A percentile compares a stretch with the other conserved stretches of the same genome.
These are phyloP conservation scores for Globisporangium canariense DNA, from an alignment of 352 stramenopile genomes.

Conservation along the genomic window DNA sequence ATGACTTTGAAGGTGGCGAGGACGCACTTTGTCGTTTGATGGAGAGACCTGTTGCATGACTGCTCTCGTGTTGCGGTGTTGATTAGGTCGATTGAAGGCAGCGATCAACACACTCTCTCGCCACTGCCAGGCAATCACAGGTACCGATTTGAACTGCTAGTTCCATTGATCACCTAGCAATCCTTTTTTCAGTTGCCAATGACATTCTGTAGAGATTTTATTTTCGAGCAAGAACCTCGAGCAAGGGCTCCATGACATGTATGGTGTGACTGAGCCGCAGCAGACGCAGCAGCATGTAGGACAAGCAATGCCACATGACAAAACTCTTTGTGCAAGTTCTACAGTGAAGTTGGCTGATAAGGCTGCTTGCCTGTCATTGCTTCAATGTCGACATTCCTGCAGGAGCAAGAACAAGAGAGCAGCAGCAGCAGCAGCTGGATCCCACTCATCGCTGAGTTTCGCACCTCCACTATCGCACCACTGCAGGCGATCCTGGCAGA, in stretches of 20 bases:
- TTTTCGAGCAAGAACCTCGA: slow-evolving; percentile 22
- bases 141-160: slow-evolving; percentile 16
- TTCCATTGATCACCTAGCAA: neutral
- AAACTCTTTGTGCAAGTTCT: too few relatives aligned
- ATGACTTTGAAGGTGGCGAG: slow-evolving; percentile 37
- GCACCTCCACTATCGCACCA: slow-evolving; percentile 46
- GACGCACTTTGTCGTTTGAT: neutral
- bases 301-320: too few relatives aligned
- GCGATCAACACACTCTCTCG: slow-evolving; percentile 44
- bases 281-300: neutral
- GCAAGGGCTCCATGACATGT: slow-evolving; percentile 13
- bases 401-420: neutral
- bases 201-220: slow-evolving; percentile 16
- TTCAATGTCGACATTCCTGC: neutral
- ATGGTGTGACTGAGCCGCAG: neutral
- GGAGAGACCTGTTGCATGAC: neutral
- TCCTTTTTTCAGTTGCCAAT: neutral
- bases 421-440: slow-evolving; percentile 16
- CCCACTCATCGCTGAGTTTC: slow-evolving; percentile 44
- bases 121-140: slow-evolving; percentile 54
- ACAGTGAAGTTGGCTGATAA: too few relatives aligned
- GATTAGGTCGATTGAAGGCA: slow-evolving; percentile 32
- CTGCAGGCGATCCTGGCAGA: slow-evolving; percentile 53
- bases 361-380: neutral
- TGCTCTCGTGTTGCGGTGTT: neutral